These are phyloP conservation scores for Lithohypha guttulata DNA, from an alignment of 2,329 filamentous ascomycete species.

Conservation along the genomic window DNA sequence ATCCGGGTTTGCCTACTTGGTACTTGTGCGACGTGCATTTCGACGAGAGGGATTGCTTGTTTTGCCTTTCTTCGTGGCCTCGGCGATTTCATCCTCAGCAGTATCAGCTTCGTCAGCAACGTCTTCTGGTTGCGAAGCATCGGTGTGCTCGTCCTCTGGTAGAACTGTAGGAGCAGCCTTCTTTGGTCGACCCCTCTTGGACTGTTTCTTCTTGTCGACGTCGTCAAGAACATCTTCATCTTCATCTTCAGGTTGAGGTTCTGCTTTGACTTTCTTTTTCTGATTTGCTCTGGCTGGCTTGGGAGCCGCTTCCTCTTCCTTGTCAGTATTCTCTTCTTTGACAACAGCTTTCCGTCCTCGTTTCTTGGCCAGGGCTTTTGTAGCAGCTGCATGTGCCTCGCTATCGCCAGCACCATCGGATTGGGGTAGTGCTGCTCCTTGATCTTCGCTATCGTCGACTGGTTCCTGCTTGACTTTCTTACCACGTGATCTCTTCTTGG, in stretches of 20 bases:
- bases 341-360: not conserved
- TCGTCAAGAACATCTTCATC: conserved; percentile 9
- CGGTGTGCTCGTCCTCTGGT: conserved; percentile 30
- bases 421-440: not conserved
- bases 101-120: conserved; percentile 6
- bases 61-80: not conserved
- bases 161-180: not conserved
- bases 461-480: conserved; percentile 44
- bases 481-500: conserved; percentile 28
- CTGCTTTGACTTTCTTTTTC: conserved; percentile 8
- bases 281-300: not conserved
- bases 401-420: conserved; percentile 5
- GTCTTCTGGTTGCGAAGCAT: conserved; percentile 32
- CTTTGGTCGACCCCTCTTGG: conserved; percentile 3
- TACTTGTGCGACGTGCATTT: no score
- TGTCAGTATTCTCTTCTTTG: not conserved
- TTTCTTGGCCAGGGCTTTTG: conserved; percentile 1
- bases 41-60: not conserved
- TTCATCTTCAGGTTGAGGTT: conserved; percentile 9
- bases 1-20: no score
- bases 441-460: conserved; percentile 10
- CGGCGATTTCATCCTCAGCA: not conserved
- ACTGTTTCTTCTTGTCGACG: conserved; percentile 5
- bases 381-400: not conserved
- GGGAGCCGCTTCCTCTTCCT: not conserved